These are phyloP conservation scores for Vanrija sp. DNA, from an alignment of 1,284 basidiomycete genomes.

Conservation along the genomic window DNA sequence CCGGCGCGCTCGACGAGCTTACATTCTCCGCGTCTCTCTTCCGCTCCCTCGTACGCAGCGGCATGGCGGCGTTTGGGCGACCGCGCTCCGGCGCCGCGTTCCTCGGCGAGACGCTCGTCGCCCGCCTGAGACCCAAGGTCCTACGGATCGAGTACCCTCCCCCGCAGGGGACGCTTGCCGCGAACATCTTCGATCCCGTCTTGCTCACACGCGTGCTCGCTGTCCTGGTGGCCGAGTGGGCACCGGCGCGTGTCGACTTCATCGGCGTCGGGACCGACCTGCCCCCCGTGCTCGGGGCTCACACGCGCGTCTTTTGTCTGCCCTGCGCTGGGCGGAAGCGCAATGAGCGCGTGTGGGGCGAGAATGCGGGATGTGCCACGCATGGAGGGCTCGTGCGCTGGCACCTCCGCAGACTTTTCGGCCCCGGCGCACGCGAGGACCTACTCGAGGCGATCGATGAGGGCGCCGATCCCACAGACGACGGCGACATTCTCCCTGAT, in stretches of 20 bases:
- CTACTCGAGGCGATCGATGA: constrained; percentile 16
- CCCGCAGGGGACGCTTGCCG: background rate
- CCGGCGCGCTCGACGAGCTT: constrained; percentile 4
- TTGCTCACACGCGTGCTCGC: constrained; percentile 14
- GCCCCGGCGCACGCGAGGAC: constrained; percentile 6
- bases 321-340: background rate
- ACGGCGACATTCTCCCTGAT: constrained; percentile 16
- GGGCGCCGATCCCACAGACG: constrained; percentile 18
- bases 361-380: background rate
- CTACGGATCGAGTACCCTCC: constrained; percentile 11
- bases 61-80: constrained; percentile 13
- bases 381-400: constrained; percentile 12
- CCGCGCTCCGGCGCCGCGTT: constrained; percentile 13
- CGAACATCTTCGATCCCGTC: constrained; percentile 14
- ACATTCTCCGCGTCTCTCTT: constrained; percentile 10
- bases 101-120: constrained; percentile 15
- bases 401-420: constrained; percentile 13
- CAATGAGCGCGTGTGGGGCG: background rate
- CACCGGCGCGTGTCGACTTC: constrained; percentile 9
- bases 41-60: constrained; percentile 15
- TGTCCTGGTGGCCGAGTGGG: constrained; percentile 15
- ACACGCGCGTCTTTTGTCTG: constrained; percentile 8
- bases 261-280: constrained; percentile 8
- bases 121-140: constrained; percentile 6
- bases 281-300: constrained; percentile 9